phyloP scores from a whole-genome alignment of 1,139 yeast genomes.

The Arxiozyma heterogenica region DNA sequence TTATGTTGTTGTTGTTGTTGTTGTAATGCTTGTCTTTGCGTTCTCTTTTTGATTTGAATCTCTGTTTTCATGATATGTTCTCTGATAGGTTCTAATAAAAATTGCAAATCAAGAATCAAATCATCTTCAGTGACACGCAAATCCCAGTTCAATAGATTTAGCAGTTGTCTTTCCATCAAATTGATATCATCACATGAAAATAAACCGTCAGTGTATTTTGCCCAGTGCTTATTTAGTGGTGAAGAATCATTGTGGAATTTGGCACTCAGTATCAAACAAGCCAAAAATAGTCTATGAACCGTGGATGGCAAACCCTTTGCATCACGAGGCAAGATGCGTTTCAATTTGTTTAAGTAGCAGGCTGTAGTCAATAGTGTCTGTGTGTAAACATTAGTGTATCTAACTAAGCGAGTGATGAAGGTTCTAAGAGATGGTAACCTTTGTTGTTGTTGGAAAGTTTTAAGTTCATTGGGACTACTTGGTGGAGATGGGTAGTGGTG shows the following conservation, averaged over 20 bases:
- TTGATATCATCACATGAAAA: conserved; percentile 61
- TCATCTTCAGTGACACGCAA: conserved; percentile 48
- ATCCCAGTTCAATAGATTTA: conserved; percentile 64
- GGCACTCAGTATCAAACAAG: conserved; percentile 62
- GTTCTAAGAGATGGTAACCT: conserved; percentile 61
- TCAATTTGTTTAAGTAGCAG: conserved; percentile 55
- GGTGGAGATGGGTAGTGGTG: conserved; percentile 15
- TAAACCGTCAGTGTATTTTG: conserved; percentile 63
- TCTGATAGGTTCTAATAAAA: conserved; percentile 56
- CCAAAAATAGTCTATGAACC: conserved; percentile 64
- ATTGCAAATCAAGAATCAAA: conserved; percentile 39
- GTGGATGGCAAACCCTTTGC: conserved; percentile 73
- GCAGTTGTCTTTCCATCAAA: conserved; percentile 70
- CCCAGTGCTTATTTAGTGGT: conserved; percentile 73
- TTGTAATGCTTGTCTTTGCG: neutral
- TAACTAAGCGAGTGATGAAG: conserved; percentile 58
- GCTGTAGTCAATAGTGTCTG: conserved; percentile 68
- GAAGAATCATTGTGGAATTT: conserved; percentile 71
- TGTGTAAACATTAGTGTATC: conserved; percentile 66
- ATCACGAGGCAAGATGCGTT: conserved; percentile 52
- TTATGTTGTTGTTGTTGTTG: neutral
- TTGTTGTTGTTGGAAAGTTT: conserved; percentile 4
- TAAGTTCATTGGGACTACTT: conserved; percentile 7
- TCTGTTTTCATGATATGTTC: conserved; percentile 40
- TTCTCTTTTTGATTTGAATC: conserved; percentile 14